Evolutionary conservation across 2,329 filamentous ascomycete species (phyloP), one percentile per base, ranked within the genome.

Genomic region (Fusarium tricinctum): DNA sequence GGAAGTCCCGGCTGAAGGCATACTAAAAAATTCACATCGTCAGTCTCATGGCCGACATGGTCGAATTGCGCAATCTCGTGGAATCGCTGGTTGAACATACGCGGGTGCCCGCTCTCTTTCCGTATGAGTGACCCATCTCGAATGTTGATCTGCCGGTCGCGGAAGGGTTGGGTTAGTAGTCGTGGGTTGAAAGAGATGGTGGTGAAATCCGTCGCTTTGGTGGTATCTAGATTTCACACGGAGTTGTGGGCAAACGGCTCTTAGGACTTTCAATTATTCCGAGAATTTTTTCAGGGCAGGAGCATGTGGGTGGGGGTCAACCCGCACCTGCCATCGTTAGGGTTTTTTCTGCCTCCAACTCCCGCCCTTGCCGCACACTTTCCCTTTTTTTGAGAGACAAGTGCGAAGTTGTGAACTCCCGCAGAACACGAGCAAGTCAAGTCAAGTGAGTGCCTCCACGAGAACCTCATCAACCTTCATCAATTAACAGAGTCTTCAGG

Each of bases 1-100:
- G 94, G 89, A 97, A 97, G 81, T 91, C 88, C 80, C 95, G 90
- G 82, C 91, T 92, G 90, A 97, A 99, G 86, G 93, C 91, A 91
- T 94, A 93, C 87, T 91, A 71, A 75, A 75, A 75, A 70, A 56
- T 58, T 63, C 58, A 63, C 43, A 68, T 49, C 44, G 64, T 73
- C 65, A 69, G 74, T 71, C 57, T 75, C 76, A 65, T 76, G 81
- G 42, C 74, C 74, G 67, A 47, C 56, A 68, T 69, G 53, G 63
- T 68, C 39, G 38, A 58, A 59, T 47, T 53, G 56, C 47, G 42
- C 61, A 60, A 51, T 55, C 26, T 55, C 52, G 52, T 26, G 33
- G 33, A 57, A 48, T 57, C 59, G 67, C 55, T 59, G 63, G 55
- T 49, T 68, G 47, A 77, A 89, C 89, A 76, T 89, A 92, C 89